Conservation (phyloP, 2,329 filamentous ascomycete genomes). For the Coleophoma eucalyptorum region DNA sequence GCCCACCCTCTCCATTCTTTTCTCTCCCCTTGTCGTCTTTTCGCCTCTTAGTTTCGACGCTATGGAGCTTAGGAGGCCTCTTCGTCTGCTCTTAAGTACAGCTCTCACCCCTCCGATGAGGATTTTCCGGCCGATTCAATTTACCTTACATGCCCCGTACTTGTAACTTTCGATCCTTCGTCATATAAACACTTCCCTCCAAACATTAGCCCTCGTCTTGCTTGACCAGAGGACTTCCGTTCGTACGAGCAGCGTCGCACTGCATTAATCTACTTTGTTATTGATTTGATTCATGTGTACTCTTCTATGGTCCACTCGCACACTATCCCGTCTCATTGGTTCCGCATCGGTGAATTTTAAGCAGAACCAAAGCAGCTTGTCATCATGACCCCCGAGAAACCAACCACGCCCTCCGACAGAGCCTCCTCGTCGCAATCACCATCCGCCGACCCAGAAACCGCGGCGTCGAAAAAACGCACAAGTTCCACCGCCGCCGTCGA, state of each 20-base stretch:
- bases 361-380: constrained; percentile 6
- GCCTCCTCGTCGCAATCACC: constrained; percentile 5
- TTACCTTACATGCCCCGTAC: too few relatives aligned
- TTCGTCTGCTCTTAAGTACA: constrained; percentile 3
- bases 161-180: too few relatives aligned
- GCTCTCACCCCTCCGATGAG: constrained; percentile 5
- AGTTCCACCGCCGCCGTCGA: constrained; percentile 11
- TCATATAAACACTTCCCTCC: too few relatives aligned
- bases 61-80: background rate
- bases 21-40: background rate
- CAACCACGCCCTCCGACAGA: background rate
- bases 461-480: constrained; percentile 15
- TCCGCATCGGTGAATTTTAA: background rate
- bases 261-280: background rate
- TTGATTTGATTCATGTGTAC: background rate
- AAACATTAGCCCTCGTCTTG: too few relatives aligned
- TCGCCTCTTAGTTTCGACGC: background rate
- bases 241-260: too few relatives aligned
- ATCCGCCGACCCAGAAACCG: constrained; percentile 1
- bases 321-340: background rate
- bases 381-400: constrained; percentile 13
- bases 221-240: background rate
- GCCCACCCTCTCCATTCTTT: constrained; percentile 1
- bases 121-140: constrained; percentile 5
- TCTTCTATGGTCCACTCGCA: background rate